Base-by-base conservation (phyloP, 2,329 filamentous ascomycete species). In the Microsporum ferrugineum region DNA sequence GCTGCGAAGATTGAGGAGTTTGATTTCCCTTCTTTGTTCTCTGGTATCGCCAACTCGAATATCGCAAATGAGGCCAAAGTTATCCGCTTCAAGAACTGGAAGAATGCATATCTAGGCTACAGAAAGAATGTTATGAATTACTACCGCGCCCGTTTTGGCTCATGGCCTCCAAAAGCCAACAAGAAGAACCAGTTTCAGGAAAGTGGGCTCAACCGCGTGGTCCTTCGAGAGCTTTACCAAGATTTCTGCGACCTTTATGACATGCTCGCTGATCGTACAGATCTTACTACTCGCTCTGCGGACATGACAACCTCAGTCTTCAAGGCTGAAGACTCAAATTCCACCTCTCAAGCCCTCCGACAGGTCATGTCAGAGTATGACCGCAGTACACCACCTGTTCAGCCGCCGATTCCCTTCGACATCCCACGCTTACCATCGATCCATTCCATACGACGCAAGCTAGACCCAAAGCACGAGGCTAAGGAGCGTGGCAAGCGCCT, bases 181-280 rank as follows among this genome's bases (percentile, higher is more conserved):
- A 95, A 95, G 80, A 96, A 95, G 81, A 95, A 96, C 70, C 83
- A 86, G 0, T 89, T 96, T 65, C 86, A 88, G 33, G 90, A 91
- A 67, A 88, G 85, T 66, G 92, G 92, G 0, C 80, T 97, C 27
- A 96, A 96, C 72, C 83, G 94, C 29, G 75, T 90, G 51, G 89
- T 96, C 4, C 78, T 96, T 47, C 84, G 85, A 70, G 86, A 89
- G 49, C 76, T 97, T 6, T 97, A 96, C 74, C 82, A 84, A 31
- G 92, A 99, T 71, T 84, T 96, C 68, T 89, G 88, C 66, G 84
- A 86, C 43, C 78, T 97, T 14, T 97, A 97, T 73, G 91, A 97
- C 69, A 78, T 96, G 62, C 77, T 96, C 12, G 94, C 90, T 3
- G 90, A 97, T 71, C 86, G 91, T 29, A 82, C 82, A 31, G 82